phyloP scores from a whole-genome alignment of 495 filamentous ascomycete genomes.

The Neurospora pannonica region DNA sequence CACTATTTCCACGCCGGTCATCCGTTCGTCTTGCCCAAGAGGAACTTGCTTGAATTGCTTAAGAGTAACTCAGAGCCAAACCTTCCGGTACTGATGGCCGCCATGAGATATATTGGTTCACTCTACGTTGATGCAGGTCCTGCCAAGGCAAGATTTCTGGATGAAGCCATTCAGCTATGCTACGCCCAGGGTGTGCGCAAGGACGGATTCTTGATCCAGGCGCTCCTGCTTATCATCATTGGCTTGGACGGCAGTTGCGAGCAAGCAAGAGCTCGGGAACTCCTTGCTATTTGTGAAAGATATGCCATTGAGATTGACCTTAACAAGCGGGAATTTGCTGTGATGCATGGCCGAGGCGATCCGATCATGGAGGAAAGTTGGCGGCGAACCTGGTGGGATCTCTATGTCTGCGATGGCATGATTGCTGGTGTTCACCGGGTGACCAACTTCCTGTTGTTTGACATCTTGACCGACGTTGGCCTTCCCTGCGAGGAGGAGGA shows the following conservation, averaged over 20 bases:
- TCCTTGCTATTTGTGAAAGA: slow-evolving; percentile 57
- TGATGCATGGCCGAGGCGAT: slow-evolving; percentile 35
- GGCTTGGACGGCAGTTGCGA: slow-evolving; percentile 69
- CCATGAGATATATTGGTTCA: slow-evolving; percentile 62
- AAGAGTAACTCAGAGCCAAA: slow-evolving; percentile 29
- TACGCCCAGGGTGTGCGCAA: slow-evolving; percentile 39
- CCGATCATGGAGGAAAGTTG: slow-evolving; percentile 57
- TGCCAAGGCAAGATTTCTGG: slow-evolving; percentile 43
- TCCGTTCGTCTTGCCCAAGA: slow-evolving; percentile 51
- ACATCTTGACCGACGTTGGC: slow-evolving; percentile 47
- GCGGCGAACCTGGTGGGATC: slow-evolving; percentile 86
- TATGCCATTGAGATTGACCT: slow-evolving; percentile 67
- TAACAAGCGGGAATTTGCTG: slow-evolving; percentile 48
- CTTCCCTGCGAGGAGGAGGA: slow-evolving; percentile 74
- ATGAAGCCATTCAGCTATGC: slow-evolving; percentile 45
- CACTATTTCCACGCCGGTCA: slow-evolving; percentile 61
- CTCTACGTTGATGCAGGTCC: slow-evolving; percentile 46
- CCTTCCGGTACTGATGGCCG: slow-evolving; percentile 40
- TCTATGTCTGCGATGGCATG: slow-evolving; percentile 71
- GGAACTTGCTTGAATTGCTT: slow-evolving; percentile 32
- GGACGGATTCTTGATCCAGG: slow-evolving; percentile 66
- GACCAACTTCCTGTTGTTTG: slow-evolving; percentile 48
- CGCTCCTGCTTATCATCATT: slow-evolving; percentile 65
- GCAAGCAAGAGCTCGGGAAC: slow-evolving; percentile 52
- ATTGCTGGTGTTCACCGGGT: slow-evolving; percentile 47